phyloP scores from a whole-genome alignment of 768 basidiomycete genomes.

The Lactarius sp. region DNA sequence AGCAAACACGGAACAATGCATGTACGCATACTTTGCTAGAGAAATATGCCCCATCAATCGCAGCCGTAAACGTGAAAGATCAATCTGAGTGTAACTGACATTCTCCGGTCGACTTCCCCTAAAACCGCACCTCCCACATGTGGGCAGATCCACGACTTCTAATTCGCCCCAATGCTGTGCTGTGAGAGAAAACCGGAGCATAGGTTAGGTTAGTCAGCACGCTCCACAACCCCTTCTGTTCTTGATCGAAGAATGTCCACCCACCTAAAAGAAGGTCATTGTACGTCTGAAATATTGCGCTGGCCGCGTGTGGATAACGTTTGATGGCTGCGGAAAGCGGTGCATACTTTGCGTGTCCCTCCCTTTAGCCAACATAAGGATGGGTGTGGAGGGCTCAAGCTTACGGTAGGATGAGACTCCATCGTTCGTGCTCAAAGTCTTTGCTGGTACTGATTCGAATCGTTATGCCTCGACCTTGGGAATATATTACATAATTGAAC shows the following conservation, averaged over 20 bases:
- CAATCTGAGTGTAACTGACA: conserved; percentile 1
- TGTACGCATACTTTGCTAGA: background rate
- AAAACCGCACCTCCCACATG: conserved; percentile 22
- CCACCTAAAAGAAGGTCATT: conserved; percentile 23
- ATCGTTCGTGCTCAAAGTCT: background rate
- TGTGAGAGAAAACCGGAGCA: background rate
- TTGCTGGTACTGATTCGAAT: background rate
- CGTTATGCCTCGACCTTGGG: no score
- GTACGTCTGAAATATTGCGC: conserved; percentile 23
- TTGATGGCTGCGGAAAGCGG: conserved; percentile 3
- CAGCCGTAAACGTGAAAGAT: background rate
- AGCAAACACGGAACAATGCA: conserved; percentile 16
- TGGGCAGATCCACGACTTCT: conserved; percentile 21
- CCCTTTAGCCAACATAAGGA: background rate
- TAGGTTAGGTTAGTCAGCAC: background rate
- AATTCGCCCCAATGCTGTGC: conserved; percentile 21
- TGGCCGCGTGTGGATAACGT: conserved; percentile 14
- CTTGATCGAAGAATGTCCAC: background rate
- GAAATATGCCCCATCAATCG: background rate
- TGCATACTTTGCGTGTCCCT: conserved; percentile 5
- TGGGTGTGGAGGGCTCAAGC: background rate
- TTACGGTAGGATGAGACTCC: conserved; percentile 10
- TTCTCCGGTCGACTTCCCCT: conserved; percentile 16
- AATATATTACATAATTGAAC: background rate
- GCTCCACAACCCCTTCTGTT: background rate